These are phyloP conservation scores for Letharia columbiana DNA, from an alignment of 495 filamentous ascomycete species.

Conservation along the genomic window DNA sequence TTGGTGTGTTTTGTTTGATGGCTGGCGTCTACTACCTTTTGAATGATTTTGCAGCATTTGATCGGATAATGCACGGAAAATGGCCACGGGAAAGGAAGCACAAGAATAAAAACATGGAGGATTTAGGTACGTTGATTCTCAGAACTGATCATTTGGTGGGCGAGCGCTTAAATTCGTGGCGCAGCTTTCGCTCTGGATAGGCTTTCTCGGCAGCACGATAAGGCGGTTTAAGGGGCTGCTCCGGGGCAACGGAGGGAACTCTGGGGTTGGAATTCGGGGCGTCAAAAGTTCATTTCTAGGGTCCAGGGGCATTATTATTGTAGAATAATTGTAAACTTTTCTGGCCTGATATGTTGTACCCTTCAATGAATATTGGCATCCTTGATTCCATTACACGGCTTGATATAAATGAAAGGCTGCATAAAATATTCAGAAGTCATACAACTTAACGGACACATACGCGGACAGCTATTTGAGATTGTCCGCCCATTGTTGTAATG, in stretches of 20 bases:
- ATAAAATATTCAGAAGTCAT: not conserved
- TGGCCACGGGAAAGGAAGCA: conserved; percentile 56
- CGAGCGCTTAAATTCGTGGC: conserved; percentile 17
- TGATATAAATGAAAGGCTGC: not conserved
- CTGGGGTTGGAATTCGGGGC: not conserved
- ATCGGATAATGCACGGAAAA: conserved; percentile 90
- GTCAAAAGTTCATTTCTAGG: not conserved
- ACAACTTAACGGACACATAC: not conserved
- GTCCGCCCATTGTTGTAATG: not conserved
- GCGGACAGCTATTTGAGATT: not conserved
- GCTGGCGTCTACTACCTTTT: conserved; percentile 64
- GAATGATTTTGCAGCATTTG: conserved; percentile 65
- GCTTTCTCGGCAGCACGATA: conserved; percentile 76
- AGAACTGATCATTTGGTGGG: not conserved
- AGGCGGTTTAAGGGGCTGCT: conserved; percentile 28
- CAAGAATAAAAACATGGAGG: conserved; percentile 70
- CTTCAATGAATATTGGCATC: not conserved
- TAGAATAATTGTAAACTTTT: not conserved
- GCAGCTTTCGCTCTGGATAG: conserved; percentile 74
- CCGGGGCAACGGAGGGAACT: not conserved
- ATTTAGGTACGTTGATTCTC: conserved; percentile 58
- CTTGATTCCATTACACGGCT: not conserved
- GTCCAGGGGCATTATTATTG: not conserved
- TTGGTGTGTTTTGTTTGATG: conserved; percentile 72
- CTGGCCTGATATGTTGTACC: not conserved